Evolutionary conservation across 305 asterid genomes (phyloP).

Genomic region (Fraxinus sp.): DNA sequence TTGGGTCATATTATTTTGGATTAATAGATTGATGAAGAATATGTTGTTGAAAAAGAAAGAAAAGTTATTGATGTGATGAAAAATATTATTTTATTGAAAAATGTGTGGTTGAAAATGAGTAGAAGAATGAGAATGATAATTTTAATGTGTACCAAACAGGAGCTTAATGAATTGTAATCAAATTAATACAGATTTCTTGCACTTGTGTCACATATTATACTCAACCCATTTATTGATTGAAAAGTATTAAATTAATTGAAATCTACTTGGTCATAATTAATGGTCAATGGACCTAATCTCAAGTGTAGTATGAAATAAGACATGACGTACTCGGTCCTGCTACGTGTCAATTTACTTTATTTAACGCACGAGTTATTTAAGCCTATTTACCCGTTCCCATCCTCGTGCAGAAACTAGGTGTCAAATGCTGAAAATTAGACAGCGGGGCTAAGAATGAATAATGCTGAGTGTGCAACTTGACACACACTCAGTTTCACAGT

Average conservation of each 20-base stretch:
- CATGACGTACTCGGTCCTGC: background rate
- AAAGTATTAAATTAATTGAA: background rate
- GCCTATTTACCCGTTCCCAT: conserved; percentile 20
- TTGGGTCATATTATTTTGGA: no score
- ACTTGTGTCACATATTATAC: background rate
- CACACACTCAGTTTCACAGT: no score
- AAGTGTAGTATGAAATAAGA: background rate
- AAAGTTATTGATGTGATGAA: no score
- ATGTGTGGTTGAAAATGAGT: no score
- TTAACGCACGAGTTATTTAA: conserved; percentile 35
- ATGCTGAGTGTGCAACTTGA: no score
- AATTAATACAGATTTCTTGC: background rate
- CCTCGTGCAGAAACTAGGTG: conserved; percentile 2
- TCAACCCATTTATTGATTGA: background rate
- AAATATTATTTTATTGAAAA: no score
- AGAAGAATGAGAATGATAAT: no score
- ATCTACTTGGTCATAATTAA: background rate
- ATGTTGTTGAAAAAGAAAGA: no score
- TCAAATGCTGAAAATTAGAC: background rate
- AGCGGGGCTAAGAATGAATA: background rate
- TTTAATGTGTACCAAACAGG: no score
- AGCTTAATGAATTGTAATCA: background rate
- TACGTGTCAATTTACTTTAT: background rate
- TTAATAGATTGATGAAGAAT: no score
- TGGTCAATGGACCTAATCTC: background rate